Conservation (phyloP, 2,329 filamentous ascomycete species). For the Phialocephala subalpina region DNA sequence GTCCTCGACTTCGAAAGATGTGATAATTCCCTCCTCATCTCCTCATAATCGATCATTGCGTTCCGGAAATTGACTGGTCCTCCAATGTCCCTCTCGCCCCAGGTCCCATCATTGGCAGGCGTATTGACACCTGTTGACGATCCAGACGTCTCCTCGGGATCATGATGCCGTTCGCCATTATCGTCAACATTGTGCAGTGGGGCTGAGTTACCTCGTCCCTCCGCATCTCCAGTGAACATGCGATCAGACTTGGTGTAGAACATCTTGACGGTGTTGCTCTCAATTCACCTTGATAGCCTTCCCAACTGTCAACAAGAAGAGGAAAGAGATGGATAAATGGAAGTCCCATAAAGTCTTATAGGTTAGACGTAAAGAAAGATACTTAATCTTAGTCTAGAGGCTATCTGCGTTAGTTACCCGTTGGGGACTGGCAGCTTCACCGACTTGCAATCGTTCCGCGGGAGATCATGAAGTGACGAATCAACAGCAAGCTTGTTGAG, state of each 20-base stretch:
- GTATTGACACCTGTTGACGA: constrained; percentile 24
- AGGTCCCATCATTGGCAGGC: constrained; percentile 55
- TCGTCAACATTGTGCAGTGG: constrained; percentile 38
- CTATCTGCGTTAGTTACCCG: not conserved
- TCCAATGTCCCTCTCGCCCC: constrained; percentile 68
- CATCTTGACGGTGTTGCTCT: constrained; percentile 31
- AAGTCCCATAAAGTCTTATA: not conserved
- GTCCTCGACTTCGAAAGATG: constrained; percentile 54
- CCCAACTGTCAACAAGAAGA: not conserved
- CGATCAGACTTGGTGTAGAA: constrained; percentile 35
- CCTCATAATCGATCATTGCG: constrained; percentile 67
- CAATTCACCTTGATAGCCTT: not conserved
- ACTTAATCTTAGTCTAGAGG: not conserved
- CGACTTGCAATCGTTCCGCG: not conserved
- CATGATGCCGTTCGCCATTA: constrained; percentile 22
- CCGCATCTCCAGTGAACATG: constrained; percentile 36
- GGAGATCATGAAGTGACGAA: not conserved
- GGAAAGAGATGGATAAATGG: not conserved
- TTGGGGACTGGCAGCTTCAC: not conserved
- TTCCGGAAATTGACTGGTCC: constrained; percentile 57
- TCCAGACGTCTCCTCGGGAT: constrained; percentile 24
- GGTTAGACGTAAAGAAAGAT: not conserved
- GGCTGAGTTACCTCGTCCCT: constrained; percentile 29
- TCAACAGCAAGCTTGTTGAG: not conserved
- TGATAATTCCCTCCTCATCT: constrained; percentile 62